Evolutionary conservation across 768 basidiomycete species (phyloP), one percentile per base, ranked within the genome.

Genomic region (Russula sp.): DNA sequence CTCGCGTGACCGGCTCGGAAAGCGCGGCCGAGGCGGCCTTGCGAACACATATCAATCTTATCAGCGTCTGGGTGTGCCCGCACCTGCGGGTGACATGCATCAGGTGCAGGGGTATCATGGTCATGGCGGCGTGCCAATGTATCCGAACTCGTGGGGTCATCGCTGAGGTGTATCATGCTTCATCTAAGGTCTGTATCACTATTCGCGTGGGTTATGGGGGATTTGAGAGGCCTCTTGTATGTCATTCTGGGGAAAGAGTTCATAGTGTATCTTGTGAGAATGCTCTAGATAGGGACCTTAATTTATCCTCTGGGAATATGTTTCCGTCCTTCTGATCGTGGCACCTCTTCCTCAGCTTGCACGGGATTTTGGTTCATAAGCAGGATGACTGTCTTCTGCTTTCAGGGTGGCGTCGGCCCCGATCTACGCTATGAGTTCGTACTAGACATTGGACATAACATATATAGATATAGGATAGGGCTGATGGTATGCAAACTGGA

Each of bases 1-100:
- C 46, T 22, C 46, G 10, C 46, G 46, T 48, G 46, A 48, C 22
- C 46, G 46, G 10, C 11, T 48, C 22, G 46, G n/a, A 10, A 48
- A 48, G n/a, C 46, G 46, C 46, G 22, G 22, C 46, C n/a, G 22
- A 48, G n/a, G 46, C 3, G 11, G 46, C 46, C 46, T 48, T 22
- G 46, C 22, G 46, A 48, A 48, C 46, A 50, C 40, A 32, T 58
- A 58, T 40, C 24, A 22, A 30, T 58, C 62, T 20, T 63, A 59
- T 54, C 57, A 53, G n/a, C 57, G 26, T 6, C 26, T 59, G 10
- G 34, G 22, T 2, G 57, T n/a, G 34, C 52, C 52, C 5, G 57
- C 51, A 2, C 57, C 57, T n/a, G 24, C 44, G 18, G 46, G 34
- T 26, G 44, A 48, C 8, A 18, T 46, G 22, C 22, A 13, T 22